Percentiles rank a stretch among this genome's conserved stretches.
phyloP scores from a whole-genome alignment of 2,329 filamentous ascomycete species.

The Diplodia sapinea region DNA sequence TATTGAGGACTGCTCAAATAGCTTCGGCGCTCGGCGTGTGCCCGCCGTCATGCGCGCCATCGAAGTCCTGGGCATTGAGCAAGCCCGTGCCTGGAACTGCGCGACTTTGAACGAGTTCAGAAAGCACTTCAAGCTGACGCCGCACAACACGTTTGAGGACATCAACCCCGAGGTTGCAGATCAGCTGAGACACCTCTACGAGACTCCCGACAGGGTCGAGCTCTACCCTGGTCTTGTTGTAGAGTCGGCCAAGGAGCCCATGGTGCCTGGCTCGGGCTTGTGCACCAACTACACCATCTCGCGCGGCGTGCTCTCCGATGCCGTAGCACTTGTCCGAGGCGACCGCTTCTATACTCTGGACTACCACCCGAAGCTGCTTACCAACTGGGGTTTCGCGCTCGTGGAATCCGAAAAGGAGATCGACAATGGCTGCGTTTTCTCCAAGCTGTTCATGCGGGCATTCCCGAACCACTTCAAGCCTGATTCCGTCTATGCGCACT shows the following conservation, averaged over 20 bases:
- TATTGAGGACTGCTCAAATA: conserved; percentile 76
- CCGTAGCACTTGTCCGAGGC: conserved; percentile 77
- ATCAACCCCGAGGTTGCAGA: conserved; percentile 77
- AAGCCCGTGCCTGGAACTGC: conserved; percentile 77
- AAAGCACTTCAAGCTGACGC: conserved; percentile 78
- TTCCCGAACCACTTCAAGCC: conserved; percentile 80
- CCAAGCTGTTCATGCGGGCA: conserved; percentile 79
- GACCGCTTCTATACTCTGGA: conserved; percentile 82
- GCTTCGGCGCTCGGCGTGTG: conserved; percentile 68
- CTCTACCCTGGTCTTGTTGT: conserved; percentile 79
- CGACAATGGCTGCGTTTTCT: conserved; percentile 83
- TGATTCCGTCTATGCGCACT: conserved; percentile 83
- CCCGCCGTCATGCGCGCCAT: conserved; percentile 75
- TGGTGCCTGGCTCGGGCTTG: conserved; percentile 72
- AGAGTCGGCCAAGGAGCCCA: conserved; percentile 75
- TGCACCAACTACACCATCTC: conserved; percentile 78
- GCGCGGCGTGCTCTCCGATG: conserved; percentile 76
- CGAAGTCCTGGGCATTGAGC: conserved; percentile 80
- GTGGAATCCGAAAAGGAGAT: conserved; percentile 73
- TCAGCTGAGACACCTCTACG: conserved; percentile 65
- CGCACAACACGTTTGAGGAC: conserved; percentile 78
- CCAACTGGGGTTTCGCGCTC: conserved; percentile 83
- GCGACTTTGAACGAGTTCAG: conserved; percentile 85
- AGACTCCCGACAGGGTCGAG: conserved; percentile 80
- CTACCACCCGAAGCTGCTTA: conserved; percentile 71